Percentiles rank a stretch among this genome's conserved stretches.
Conservation (phyloP, 1,284 basidiomycete species). For the Sporisorium exsertum region DNA sequence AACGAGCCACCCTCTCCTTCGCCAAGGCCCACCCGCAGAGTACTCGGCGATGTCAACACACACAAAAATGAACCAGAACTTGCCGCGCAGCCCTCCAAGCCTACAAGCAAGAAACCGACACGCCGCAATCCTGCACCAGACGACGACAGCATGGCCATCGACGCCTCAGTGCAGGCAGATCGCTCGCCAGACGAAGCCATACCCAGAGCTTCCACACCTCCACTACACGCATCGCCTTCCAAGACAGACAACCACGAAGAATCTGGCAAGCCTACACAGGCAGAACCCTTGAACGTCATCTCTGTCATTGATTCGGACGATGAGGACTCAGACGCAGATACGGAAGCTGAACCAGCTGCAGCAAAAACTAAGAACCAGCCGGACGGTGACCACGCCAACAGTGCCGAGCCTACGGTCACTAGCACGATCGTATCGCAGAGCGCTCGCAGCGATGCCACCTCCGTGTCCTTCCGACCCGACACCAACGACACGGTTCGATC, state of each 20-base stretch:
- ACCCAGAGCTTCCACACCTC: conserved; percentile 49
- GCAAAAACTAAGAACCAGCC: neutral
- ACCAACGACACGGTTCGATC: conserved; percentile 31
- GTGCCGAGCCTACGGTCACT: conserved; percentile 24
- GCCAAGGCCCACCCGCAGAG: conserved; percentile 19
- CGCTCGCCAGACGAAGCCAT: conserved; percentile 10
- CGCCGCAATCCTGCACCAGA: conserved; percentile 15
- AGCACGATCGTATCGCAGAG: conserved; percentile 22
- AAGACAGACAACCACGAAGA: conserved; percentile 4
- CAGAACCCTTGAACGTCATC: conserved; percentile 9
- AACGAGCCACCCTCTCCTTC: conserved; percentile 9
- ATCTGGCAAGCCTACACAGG: neutral
- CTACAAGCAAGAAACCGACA: neutral
- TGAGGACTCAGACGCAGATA: conserved; percentile 23
- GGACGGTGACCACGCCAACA: neutral
- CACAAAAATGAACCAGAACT: conserved; percentile 5
- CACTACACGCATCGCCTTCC: conserved; percentile 17
- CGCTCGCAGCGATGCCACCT: conserved; percentile 25
- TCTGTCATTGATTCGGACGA: conserved; percentile 32
- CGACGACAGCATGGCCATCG: conserved; percentile 44
- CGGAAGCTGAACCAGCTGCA: conserved; percentile 9
- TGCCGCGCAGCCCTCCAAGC: conserved; percentile 1
- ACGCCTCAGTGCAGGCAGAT: conserved; percentile 4
- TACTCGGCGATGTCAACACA: conserved; percentile 36
- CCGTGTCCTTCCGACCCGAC: conserved; percentile 22